Percentiles rank a stretch among this genome's conserved stretches.
phyloP scores from a whole-genome alignment of 2,329 filamentous ascomycete species.

The Penicillium sp. region DNA sequence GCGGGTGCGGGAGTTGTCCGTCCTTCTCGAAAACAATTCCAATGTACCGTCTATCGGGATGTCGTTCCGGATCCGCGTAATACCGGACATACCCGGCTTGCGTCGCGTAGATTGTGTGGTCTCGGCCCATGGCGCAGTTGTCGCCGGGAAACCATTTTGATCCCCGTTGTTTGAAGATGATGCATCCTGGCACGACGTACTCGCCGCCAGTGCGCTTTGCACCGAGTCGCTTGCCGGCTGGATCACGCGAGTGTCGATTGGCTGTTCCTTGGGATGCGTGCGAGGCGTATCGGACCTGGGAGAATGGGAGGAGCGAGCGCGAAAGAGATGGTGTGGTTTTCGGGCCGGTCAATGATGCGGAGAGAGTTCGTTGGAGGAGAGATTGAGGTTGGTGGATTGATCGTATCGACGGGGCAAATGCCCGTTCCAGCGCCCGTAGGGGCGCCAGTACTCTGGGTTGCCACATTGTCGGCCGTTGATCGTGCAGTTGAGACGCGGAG shows the following conservation, averaged over 20 bases:
- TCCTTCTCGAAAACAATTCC: slow-evolving; percentile 81
- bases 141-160: slow-evolving; percentile 93
- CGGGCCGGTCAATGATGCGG: slow-evolving; percentile 23
- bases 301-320: slow-evolving; percentile 34
- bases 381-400: slow-evolving; percentile 28
- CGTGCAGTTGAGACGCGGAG: slow-evolving; percentile 13
- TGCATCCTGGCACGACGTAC: slow-evolving; percentile 92
- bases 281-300: slow-evolving; percentile 54
- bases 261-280: slow-evolving; percentile 61
- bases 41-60: slow-evolving; percentile 89
- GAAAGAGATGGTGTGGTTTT: slow-evolving; percentile 27
- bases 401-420: slow-evolving; percentile 29
- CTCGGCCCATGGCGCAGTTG: slow-evolving; percentile 88
- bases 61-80: slow-evolving; percentile 77
- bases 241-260: slow-evolving; percentile 61
- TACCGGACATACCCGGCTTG: slow-evolving; percentile 90
- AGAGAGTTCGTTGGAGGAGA: slow-evolving; percentile 27
- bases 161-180: slow-evolving; percentile 94
- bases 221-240: slow-evolving; percentile 78
- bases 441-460: slow-evolving; percentile 40
- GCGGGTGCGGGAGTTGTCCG: slow-evolving; percentile 70
- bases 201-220: slow-evolving; percentile 91
- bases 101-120: slow-evolving; percentile 90
- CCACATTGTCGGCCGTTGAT: slow-evolving; percentile 34
- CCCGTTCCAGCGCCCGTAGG: slow-evolving; percentile 36